Evolutionary conservation across 2,329 filamentous ascomycete genomes (phyloP).

Genomic region (Pleurostoma richardsiae): DNA sequence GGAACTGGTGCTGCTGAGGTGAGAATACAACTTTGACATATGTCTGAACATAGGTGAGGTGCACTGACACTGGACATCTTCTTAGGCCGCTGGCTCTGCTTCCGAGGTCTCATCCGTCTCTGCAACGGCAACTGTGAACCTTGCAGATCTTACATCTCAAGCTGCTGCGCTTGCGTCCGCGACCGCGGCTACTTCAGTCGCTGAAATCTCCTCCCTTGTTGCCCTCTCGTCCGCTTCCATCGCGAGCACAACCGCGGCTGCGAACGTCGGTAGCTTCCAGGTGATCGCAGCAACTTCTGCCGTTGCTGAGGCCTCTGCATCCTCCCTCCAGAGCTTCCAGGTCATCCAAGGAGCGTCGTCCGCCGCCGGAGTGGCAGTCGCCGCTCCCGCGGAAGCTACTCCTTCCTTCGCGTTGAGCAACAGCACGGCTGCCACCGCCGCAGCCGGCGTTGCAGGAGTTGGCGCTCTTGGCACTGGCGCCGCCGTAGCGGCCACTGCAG

Average conservation of each 20-base stretch:
- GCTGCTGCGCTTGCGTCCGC: background rate
- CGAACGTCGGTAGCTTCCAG: background rate
- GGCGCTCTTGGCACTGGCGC: background rate
- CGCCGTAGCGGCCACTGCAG: background rate
- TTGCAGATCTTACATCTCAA: background rate
- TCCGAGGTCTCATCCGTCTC: background rate
- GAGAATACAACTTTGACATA: background rate
- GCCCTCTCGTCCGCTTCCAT: background rate
- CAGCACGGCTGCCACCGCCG: background rate
- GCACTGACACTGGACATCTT: background rate
- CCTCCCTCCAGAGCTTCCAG: conserved; percentile 2
- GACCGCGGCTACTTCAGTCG: background rate
- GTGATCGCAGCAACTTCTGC: background rate
- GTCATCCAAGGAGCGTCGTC: background rate
- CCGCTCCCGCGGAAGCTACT: background rate
- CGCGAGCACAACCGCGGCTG: background rate
- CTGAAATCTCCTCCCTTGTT: background rate
- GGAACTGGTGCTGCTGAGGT: background rate
- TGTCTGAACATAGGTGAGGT: background rate
- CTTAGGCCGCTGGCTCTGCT: background rate
- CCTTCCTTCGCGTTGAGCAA: background rate
- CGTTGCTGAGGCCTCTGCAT: background rate
- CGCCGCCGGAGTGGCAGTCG: background rate
- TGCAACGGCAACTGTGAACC: background rate
- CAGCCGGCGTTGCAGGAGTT: background rate